Evolutionary conservation across 352 stramenopile species (phyloP).

Genomic region (Halophytophthora batemanensis): DNA sequence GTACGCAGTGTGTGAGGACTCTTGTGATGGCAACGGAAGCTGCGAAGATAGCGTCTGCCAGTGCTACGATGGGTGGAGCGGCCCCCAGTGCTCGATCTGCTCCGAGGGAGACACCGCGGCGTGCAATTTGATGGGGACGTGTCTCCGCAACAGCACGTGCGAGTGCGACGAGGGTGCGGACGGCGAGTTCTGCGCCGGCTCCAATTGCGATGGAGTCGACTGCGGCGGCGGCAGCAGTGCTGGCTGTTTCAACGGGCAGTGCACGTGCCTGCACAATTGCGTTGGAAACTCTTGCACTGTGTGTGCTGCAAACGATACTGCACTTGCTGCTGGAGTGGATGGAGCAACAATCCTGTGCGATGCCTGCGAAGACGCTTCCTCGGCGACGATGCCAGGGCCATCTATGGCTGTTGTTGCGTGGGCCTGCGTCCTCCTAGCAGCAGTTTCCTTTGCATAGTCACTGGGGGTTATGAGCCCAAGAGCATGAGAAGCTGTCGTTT

Average conservation of each 20-base stretch:
- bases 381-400: no score
- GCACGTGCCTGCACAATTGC: constrained; percentile 57
- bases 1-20: constrained; percentile 33
- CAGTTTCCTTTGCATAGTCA: no score
- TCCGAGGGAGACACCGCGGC: constrained; percentile 40
- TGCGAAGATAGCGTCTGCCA: constrained; percentile 47
- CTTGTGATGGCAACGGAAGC: constrained; percentile 43
- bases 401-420: no score
- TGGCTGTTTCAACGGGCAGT: constrained; percentile 50
- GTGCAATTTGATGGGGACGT: constrained; percentile 52
- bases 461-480: no score
- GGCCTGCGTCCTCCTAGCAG: no score
- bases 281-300: constrained; percentile 37
- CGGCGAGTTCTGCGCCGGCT: constrained; percentile 54
- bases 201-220: constrained; percentile 43
- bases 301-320: constrained; percentile 39
- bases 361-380: constrained; percentile 24
- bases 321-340: constrained; percentile 21
- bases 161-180: constrained; percentile 39
- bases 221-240: constrained; percentile 47
- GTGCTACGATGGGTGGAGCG: constrained; percentile 62
- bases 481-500: no score
- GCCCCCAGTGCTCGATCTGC: constrained; percentile 66
- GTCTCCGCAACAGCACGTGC: constrained; percentile 59
- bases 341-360: constrained; percentile 43